Evolutionary conservation across 805 yeast species (phyloP).

Genomic region (Zygosaccharomyces rouxii): DNA sequence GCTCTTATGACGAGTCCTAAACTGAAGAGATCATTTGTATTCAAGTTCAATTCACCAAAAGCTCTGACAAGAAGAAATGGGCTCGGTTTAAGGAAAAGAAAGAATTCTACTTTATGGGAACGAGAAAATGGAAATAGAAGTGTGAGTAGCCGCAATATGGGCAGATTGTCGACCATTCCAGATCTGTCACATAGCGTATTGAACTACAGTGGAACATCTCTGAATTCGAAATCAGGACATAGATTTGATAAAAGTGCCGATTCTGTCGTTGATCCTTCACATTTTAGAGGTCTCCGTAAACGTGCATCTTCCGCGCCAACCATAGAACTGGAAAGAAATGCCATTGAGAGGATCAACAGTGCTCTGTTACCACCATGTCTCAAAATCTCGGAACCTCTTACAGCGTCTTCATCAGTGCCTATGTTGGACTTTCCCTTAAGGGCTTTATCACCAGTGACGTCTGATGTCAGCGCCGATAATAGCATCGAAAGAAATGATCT

Average conservation of each 20-base stretch:
- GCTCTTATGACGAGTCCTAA: constrained; percentile 7
- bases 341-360: constrained; percentile 31
- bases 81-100: constrained; percentile 1
- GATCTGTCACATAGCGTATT: constrained; percentile 27
- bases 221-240: constrained; percentile 3
- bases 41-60: constrained; percentile 2
- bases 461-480: neutral
- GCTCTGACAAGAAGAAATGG: neutral
- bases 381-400: constrained; percentile 8
- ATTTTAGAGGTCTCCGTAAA: constrained; percentile 6
- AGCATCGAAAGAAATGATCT: constrained; percentile 17
- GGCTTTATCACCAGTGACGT: constrained; percentile 1
- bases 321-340: constrained; percentile 26
- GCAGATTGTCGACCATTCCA: constrained; percentile 31
- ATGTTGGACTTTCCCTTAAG: neutral
- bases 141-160: constrained; percentile 19
- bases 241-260: constrained; percentile 1
- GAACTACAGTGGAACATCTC: constrained; percentile 14
- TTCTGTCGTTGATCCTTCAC: constrained; percentile 6
- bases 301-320: constrained; percentile 13
- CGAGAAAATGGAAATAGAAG: constrained; percentile 2
- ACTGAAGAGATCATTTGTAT: constrained; percentile 5
- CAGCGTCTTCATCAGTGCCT: constrained; percentile 7
- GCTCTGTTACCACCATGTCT: constrained; percentile 32
- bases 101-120: neutral